These are phyloP conservation scores for Fusarium penzigii DNA, from an alignment of 2,329 filamentous ascomycete genomes.

Conservation along the genomic window DNA sequence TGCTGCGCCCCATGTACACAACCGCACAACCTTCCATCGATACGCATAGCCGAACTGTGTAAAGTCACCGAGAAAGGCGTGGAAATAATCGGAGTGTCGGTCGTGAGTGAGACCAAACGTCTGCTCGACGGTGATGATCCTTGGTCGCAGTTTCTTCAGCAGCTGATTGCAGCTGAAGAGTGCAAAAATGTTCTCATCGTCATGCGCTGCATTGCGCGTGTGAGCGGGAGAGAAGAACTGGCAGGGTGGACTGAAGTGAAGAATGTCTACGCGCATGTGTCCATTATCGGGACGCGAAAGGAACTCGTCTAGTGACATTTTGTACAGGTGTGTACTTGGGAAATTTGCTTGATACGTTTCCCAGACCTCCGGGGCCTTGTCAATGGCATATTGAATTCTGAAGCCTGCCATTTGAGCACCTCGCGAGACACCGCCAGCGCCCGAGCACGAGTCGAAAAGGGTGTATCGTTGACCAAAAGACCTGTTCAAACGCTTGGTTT, in stretches of 20 bases:
- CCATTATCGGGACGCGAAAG: conserved; percentile 34
- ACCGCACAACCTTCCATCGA: conserved; percentile 62
- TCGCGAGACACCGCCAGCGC: conserved; percentile 69
- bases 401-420: conserved; percentile 63
- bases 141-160: conserved; percentile 59
- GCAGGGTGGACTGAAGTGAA: conserved; percentile 78
- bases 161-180: conserved; percentile 56
- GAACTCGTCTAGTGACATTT: conserved; percentile 51
- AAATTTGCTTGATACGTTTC: conserved; percentile 63
- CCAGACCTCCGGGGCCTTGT: conserved; percentile 59
- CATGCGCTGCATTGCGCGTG: conserved; percentile 65
- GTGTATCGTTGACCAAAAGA: conserved; percentile 55
- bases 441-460: conserved; percentile 71
- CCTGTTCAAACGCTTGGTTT: conserved; percentile 3
- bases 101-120: conserved; percentile 66
- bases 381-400: conserved; percentile 61
- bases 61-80: conserved; percentile 62
- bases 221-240: conserved; percentile 75
- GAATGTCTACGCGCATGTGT: conserved; percentile 58
- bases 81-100: conserved; percentile 57
- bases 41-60: conserved; percentile 68
- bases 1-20: conserved; percentile 52
- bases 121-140: conserved; percentile 77
- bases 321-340: conserved; percentile 47
- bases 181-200: conserved; percentile 68